Evolutionary conservation across 352 stramenopile genomes (phyloP), one percentile per base, ranked within the genome.

Genomic region (Globisporangium abappressorium): DNA sequence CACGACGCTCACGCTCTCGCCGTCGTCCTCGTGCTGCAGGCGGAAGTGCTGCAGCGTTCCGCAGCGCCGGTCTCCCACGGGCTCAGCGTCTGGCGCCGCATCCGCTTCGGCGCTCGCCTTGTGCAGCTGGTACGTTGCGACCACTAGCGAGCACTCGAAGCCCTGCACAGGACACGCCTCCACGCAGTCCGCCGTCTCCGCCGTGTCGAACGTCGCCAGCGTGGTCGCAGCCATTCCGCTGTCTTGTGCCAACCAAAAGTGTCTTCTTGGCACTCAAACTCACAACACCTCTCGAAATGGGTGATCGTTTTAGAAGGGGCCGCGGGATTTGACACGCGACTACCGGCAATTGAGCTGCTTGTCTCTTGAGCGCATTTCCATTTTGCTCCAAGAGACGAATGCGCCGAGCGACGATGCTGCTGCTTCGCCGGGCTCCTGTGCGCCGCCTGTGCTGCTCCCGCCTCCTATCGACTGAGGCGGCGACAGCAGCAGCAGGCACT

Each of bases 151-250:
- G 15, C 68, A 68, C 74, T 93, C 82, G 34, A 85, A 83, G 57
- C 81, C 85, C 30, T 66, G 51, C 5, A 93, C 74, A 2, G 82
- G 80, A 58, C 88, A 96, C 24, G 83, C 80, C 69, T 96, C 88
- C 41, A 96, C 86, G 66, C 88, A 96, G 76, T 96, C 88, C 33
- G 88, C 86, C 33, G 87, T 93, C 79, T 93, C 81, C 15, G 62
- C 68, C 47, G 85, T 94, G 70, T 91, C 85, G 66, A 94, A 92
- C 59, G 78, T 85, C 63, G 78, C 83, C n/a, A 91, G 46, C 34
- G 82, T 88, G 55, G 64, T 62, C 64, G 64, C 77, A 57, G 43
- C 57, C 41, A 63, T 70, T 9, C 28, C 4, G 24, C 51, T 47
- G 28, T 38, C 28, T 46, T 46, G 55, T 58, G 30, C 60, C 60